These are phyloP conservation scores for Suillus tomentosus DNA, from an alignment of 768 basidiomycete genomes.

Conservation along the genomic window DNA sequence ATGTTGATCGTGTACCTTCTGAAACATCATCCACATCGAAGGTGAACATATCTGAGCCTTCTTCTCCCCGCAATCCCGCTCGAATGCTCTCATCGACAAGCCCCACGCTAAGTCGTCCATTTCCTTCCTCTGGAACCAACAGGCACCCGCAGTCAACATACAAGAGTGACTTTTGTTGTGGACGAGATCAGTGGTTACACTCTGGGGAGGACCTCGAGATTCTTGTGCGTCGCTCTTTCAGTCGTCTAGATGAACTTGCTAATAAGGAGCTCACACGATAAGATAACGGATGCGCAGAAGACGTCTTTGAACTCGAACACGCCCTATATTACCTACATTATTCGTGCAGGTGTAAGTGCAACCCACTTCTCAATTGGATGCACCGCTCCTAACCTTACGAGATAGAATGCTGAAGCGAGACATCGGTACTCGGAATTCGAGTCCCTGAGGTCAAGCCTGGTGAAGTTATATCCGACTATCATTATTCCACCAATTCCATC, in stretches of 20 bases:
- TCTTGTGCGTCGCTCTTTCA: slow-evolving; percentile 48
- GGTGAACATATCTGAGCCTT: slow-evolving; percentile 48
- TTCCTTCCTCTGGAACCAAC: slow-evolving; percentile 60
- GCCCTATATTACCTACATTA: slow-evolving; percentile 94
- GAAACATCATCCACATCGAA: slow-evolving; percentile 39
- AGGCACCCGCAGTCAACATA: slow-evolving; percentile 51
- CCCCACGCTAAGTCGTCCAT: slow-evolving; percentile 39
- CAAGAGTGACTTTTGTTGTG: slow-evolving; percentile 81
- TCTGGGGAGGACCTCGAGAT: slow-evolving; percentile 84
- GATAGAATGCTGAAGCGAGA: slow-evolving; percentile 75
- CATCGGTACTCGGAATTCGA: slow-evolving; percentile 99
- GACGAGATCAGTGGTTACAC: slow-evolving; percentile 74
- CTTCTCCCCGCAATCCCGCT: slow-evolving; percentile 52
- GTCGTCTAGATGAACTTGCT: slow-evolving; percentile 2
- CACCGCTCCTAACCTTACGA: slow-evolving; percentile 15
- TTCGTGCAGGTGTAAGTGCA: slow-evolving; percentile 75
- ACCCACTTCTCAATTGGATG: slow-evolving; percentile 9
- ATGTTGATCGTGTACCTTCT: slow-evolving; percentile 37
- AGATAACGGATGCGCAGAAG: slow-evolving; percentile 97
- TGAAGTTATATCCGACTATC: slow-evolving; percentile 90
- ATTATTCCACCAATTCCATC: slow-evolving; percentile 98
- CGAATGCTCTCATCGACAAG: slow-evolving; percentile 51
- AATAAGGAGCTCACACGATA: slow-evolving; percentile 23
- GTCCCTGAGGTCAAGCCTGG: slow-evolving; percentile 79
- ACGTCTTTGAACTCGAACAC: slow-evolving; percentile 86